These are phyloP conservation scores for Fusarium torreyae DNA, from an alignment of 2,329 filamentous ascomycete species.

Conservation along the genomic window DNA sequence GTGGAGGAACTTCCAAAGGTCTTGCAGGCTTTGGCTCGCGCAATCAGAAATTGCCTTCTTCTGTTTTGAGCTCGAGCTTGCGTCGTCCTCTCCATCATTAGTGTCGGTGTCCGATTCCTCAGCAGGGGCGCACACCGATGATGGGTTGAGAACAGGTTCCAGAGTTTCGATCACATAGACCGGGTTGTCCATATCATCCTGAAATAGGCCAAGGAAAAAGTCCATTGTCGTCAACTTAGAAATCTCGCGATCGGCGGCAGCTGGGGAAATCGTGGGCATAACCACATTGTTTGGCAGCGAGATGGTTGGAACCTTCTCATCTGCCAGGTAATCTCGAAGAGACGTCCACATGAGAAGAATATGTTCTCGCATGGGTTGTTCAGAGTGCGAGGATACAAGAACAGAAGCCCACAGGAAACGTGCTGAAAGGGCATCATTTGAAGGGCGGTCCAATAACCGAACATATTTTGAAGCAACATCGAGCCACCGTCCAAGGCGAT, in stretches of 20 bases:
- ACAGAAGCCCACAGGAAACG: conserved; percentile 73
- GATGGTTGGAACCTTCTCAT: conserved; percentile 62
- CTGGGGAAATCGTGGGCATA: conserved; percentile 87
- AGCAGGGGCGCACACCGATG: conserved; percentile 64
- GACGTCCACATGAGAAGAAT: conserved; percentile 72
- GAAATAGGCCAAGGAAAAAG: conserved; percentile 93
- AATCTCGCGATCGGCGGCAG: conserved; percentile 90
- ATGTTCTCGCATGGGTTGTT: conserved; percentile 69
- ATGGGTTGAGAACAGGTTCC: conserved; percentile 89
- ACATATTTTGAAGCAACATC: conserved; percentile 64
- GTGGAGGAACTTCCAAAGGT: conserved; percentile 88
- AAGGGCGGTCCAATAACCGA: conserved; percentile 54
- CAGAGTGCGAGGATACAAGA: conserved; percentile 66
- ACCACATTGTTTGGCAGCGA: conserved; percentile 86
- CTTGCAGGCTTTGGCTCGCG: conserved; percentile 73
- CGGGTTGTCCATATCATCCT: conserved; percentile 84
- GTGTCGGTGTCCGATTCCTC: conserved; percentile 25
- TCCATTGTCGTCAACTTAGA: conserved; percentile 95
- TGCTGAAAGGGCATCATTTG: conserved; percentile 60
- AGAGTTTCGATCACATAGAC: conserved; percentile 90
- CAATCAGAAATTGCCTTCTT: conserved; percentile 64
- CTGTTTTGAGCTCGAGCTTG: conserved; percentile 33
- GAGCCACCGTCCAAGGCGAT: conserved; percentile 67
- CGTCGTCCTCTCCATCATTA: conserved; percentile 37
- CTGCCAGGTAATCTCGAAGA: conserved; percentile 65